Percentiles rank a stretch among this genome's conserved stretches.
Evolutionary conservation across 331 rosid species (phyloP).

Genomic region (Prunus yedoensis): DNA sequence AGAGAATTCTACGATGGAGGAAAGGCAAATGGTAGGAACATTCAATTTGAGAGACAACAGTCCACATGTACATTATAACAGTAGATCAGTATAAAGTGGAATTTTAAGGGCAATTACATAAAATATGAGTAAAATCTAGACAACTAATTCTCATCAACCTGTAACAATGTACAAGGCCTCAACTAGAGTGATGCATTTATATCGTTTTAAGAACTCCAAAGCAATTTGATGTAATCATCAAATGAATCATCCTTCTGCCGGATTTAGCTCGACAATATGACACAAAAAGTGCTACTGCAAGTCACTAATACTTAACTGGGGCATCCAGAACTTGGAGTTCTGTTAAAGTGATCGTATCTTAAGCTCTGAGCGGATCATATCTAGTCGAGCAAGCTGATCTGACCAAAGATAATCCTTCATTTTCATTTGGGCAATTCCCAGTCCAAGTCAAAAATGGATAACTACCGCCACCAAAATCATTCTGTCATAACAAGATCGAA

Average conservation of each 20-base stretch:
- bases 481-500: neutral
- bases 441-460: slow-evolving; percentile 15
- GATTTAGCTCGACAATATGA: neutral
- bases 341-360: neutral
- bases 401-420: slow-evolving; percentile 6
- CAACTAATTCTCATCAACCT: slow-evolving; percentile 34
- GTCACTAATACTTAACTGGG: slow-evolving; percentile 17
- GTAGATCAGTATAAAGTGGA: slow-evolving; percentile 17
- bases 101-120: slow-evolving; percentile 30
- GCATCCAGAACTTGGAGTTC: neutral
- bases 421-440: neutral
- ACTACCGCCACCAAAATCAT: neutral
- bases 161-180: slow-evolving; percentile 46
- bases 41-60: neutral
- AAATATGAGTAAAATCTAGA: slow-evolving; percentile 20
- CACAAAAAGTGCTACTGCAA: neutral
- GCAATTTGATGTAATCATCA: slow-evolving; percentile 14
- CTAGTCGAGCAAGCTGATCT: slow-evolving; percentile 8
- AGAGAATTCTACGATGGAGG: neutral
- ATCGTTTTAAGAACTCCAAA: slow-evolving; percentile 22
- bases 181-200: slow-evolving; percentile 27
- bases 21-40: neutral
- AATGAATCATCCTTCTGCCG: slow-evolving; percentile 12
- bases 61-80: slow-evolving; percentile 15
- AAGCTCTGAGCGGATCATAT: neutral